Evolutionary conservation across 257 asterid genomes (phyloP).

Genomic region (Datura wrightii): DNA sequence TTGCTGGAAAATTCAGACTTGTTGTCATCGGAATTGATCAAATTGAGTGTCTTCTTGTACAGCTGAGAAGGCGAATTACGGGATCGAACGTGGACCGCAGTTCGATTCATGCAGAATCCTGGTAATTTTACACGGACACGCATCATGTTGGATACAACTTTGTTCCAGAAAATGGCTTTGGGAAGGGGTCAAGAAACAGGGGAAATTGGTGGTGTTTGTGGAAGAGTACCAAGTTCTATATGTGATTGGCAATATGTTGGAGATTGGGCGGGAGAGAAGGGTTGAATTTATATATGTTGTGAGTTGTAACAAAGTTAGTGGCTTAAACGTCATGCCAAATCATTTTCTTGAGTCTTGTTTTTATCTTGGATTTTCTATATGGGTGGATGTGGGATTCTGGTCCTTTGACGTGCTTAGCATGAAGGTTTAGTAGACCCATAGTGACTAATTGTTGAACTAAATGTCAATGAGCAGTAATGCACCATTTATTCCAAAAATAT

Average conservation of each 20-base stretch:
- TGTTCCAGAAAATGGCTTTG: background rate
- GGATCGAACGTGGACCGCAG: constrained; percentile 50
- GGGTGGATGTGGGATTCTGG: constrained; percentile 37
- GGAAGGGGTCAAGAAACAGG: background rate
- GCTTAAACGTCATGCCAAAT: constrained; percentile 42
- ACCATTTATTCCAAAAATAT: background rate
- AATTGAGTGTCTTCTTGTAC: constrained; percentile 45
- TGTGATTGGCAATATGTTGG: constrained; percentile 28
- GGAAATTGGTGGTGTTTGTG: background rate
- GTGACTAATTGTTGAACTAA: constrained; percentile 42
- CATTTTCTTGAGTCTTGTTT: constrained; percentile 47
- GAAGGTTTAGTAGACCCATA: constrained; percentile 39
- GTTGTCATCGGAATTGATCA: constrained; percentile 41
- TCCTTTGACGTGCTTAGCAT: constrained; percentile 66
- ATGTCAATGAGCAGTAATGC: background rate
- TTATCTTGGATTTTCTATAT: constrained; percentile 40
- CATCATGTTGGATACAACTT: constrained; percentile 27
- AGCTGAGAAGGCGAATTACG: constrained; percentile 62
- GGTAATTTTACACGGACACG: constrained; percentile 44
- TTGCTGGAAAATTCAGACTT: constrained; percentile 47
- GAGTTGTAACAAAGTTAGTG: background rate
- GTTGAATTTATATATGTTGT: background rate
- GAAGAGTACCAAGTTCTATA: background rate
- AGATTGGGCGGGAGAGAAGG: background rate
- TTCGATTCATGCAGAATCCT: constrained; percentile 58